These are phyloP conservation scores for Candida stauntonica DNA, from an alignment of 805 yeast species.

Conservation along the genomic window DNA sequence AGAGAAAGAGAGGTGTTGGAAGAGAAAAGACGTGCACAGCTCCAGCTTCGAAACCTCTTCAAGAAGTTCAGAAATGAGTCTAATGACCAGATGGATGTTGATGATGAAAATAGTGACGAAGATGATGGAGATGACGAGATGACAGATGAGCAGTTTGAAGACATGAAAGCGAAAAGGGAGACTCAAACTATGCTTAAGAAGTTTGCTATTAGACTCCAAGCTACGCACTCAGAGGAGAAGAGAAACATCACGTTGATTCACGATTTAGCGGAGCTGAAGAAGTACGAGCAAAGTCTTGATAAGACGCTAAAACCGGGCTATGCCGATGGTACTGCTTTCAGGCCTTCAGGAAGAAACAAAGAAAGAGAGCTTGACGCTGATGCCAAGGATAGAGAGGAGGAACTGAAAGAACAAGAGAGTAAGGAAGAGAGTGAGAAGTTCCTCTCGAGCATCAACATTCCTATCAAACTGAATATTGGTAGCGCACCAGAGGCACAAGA, in stretches of 20 bases:
- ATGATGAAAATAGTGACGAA: slow-evolving; percentile 20
- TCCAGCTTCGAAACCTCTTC: slow-evolving; percentile 42
- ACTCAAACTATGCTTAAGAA: slow-evolving; percentile 17
- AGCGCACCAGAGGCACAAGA: slow-evolving; percentile 5
- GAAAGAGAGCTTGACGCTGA: slow-evolving; percentile 42
- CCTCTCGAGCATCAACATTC: slow-evolving; percentile 17
- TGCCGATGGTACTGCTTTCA: slow-evolving; percentile 17
- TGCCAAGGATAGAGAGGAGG: slow-evolving; percentile 35
- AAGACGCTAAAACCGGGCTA: slow-evolving; percentile 26
- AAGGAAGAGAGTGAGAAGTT: slow-evolving; percentile 16
- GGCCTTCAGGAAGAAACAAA: slow-evolving; percentile 19
- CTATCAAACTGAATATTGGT: slow-evolving; percentile 12
- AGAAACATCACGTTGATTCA: slow-evolving; percentile 20
- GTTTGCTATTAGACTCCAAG: slow-evolving; percentile 19
- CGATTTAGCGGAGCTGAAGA: slow-evolving; percentile 22
- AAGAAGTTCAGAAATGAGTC: slow-evolving; percentile 33
- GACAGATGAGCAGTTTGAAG: slow-evolving; percentile 33
- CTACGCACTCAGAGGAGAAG: slow-evolving; percentile 12
- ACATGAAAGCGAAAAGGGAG: slow-evolving; percentile 25
- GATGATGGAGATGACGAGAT: slow-evolving; percentile 25
- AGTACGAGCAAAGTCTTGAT: slow-evolving; percentile 37
- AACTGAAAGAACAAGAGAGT: slow-evolving; percentile 24
- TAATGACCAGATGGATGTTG: slow-evolving; percentile 16
- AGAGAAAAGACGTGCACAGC: slow-evolving; percentile 47
- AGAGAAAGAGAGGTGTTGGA: slow-evolving; percentile 43